Percentiles rank a stretch among this genome's conserved stretches.
Evolutionary conservation across 140 eudicot species (phyloP).

Genomic region (Bidens hawaiensis): DNA sequence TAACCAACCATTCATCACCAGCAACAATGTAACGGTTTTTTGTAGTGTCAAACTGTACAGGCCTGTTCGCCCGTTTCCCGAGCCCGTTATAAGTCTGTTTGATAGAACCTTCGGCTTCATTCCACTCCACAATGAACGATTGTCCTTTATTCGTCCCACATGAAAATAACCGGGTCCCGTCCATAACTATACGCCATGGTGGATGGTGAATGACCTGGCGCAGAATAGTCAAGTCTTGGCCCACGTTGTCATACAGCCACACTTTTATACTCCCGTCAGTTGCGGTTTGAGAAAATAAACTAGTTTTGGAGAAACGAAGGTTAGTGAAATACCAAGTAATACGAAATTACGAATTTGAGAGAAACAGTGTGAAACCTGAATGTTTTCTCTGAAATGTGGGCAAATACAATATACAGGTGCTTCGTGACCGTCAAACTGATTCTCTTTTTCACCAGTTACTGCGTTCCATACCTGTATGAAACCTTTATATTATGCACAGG

Average conservation of each 20-base stretch:
- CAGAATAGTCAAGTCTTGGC: slow-evolving; percentile 71
- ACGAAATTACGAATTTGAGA: not conserved
- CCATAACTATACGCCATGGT: slow-evolving; percentile 69
- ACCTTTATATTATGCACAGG: slow-evolving; percentile 14
- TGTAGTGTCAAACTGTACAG: slow-evolving; percentile 74
- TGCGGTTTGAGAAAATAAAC: slow-evolving; percentile 68
- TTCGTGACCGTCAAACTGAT: slow-evolving; percentile 70
- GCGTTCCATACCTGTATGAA: slow-evolving; percentile 76
- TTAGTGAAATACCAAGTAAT: not conserved
- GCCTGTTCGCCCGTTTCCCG: slow-evolving; percentile 60
- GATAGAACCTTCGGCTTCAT: slow-evolving; percentile 81
- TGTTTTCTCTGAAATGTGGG: slow-evolving; percentile 68
- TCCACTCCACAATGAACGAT: slow-evolving; percentile 80
- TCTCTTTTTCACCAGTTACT: slow-evolving; percentile 53
- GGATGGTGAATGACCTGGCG: slow-evolving; percentile 70
- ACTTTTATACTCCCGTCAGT: slow-evolving; percentile 74
- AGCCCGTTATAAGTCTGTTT: slow-evolving; percentile 67
- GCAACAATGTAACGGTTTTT: slow-evolving; percentile 69
- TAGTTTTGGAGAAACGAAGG: slow-evolving; percentile 17
- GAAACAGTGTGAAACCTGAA: slow-evolving; percentile 44
- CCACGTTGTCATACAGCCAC: slow-evolving; percentile 65
- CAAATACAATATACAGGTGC: slow-evolving; percentile 75
- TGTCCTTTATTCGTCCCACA: slow-evolving; percentile 91
- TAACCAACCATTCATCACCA: slow-evolving; percentile 66
- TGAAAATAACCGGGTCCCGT: slow-evolving; percentile 78